Evolutionary conservation across 1,139 yeast species (phyloP).

Genomic region (Protomyces macrosporus): DNA sequence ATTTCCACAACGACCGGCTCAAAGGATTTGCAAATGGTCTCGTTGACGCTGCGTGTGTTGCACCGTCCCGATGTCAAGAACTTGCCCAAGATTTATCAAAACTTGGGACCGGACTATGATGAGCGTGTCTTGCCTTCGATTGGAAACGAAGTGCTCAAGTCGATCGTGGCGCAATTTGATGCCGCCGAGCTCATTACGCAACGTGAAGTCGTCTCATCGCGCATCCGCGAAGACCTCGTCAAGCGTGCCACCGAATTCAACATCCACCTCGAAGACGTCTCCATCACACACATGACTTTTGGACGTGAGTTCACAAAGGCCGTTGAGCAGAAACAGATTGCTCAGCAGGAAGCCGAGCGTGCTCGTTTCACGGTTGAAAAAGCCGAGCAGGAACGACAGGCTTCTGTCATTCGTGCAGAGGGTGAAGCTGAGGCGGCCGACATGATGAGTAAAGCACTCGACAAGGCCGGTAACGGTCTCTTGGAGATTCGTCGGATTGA

Average conservation of each 20-base stretch:
- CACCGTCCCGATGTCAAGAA: constrained; percentile 86
- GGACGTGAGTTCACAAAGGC: constrained; percentile 97
- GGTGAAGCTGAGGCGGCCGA: constrained; percentile 99
- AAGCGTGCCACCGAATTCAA: constrained; percentile 82
- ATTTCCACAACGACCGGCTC: constrained; percentile 95
- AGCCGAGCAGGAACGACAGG: constrained; percentile 97
- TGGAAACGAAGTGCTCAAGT: constrained; percentile 90
- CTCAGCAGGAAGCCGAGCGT: constrained; percentile 98
- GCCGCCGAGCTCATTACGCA: constrained; percentile 97
- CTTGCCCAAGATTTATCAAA: constrained; percentile 82
- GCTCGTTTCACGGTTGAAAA: constrained; percentile 90
- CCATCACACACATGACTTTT: constrained; percentile 96
- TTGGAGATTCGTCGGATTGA: constrained; percentile 91
- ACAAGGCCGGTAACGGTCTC: constrained; percentile 94
- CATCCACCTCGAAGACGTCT: constrained; percentile 90
- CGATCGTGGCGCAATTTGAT: constrained; percentile 95
- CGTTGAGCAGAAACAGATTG: constrained; percentile 97
- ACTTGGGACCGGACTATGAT: constrained; percentile 86
- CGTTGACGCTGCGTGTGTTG: constrained; percentile 83
- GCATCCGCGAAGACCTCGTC: constrained; percentile 81
- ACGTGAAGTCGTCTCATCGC: constrained; percentile 88
- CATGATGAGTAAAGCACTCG: constrained; percentile 83
- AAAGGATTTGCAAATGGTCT: constrained; percentile 92
- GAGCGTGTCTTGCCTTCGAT: constrained; percentile 96
- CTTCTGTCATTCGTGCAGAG: constrained; percentile 92